Evolutionary conservation across 345 rosid species (phyloP), one percentile per base, ranked within the genome.

Genomic region (Camelina hispida): DNA sequence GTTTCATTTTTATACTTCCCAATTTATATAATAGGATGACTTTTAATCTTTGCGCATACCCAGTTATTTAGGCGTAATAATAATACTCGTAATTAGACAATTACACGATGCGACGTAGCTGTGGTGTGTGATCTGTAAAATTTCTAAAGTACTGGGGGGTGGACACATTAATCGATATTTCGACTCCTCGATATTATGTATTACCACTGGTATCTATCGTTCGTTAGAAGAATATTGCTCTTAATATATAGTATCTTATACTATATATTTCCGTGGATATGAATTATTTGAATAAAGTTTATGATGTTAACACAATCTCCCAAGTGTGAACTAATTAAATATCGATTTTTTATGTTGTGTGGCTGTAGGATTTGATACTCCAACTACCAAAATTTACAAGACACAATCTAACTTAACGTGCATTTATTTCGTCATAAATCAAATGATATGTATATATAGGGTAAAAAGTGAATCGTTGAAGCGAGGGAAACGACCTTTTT

Each of bases 241-340:
- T 23, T 44, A 1, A 44, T 23, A n/a, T n/a, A n/a, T n/a, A n/a
- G n/a, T n/a, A n/a, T n/a, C n/a, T n/a, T n/a, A n/a, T n/a, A n/a
- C n/a, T n/a, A n/a, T n/a, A 25, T 28, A 28, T 28, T 62, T 72
- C 28, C 53, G 62, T 72, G 76, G 62, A 54, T 72, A 40, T 62
- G 54, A 62, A 5, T 25, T 62, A 28, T 38, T 52, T 55, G 40
- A 42, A 22, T 48, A 18, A 47, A 15, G 2, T 35, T 61, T 8
- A n/a, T 73, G 64, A 54, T 43, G 38, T 64, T 54, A 63, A 15
- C 56, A 30, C 17, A 25, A 54, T 65, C 48, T 64, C 44, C 44
- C 35, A 43, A 64, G 57, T 65, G 63, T 53, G 71, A 63, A 63
- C 63, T 37, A 61, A 43, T 38, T 62, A 62, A 62, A 62, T 16